Base-by-base conservation (phyloP, 805 yeast genomes). In the Sugiyamaella mastotermitis region DNA sequence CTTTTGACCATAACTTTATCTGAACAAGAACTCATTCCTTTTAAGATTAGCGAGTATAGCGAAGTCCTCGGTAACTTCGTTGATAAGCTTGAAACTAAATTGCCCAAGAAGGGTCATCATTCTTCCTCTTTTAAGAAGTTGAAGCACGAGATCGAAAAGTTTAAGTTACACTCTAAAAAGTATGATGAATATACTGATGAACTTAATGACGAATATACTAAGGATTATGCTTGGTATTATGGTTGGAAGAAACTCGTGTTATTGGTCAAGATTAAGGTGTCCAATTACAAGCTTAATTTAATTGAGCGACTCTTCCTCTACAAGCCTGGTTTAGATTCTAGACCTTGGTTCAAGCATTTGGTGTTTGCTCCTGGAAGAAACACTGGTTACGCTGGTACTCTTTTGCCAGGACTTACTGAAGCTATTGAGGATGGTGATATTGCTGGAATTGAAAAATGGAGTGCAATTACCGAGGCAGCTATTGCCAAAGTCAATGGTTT, bases 161-260 rank as follows among this genome's bases (percentile, higher is more conserved):
- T 69, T 27, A 35, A 44, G 3, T 40, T 35, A 2, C 45, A 53
- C 0, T 60, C 82, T 1, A 37, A 41, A 0, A 41, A 47, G 1
- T 80, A 72, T 48, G 88, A 83, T 48, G 51, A 47, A 2, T 67
- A 68, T 43, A 68, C 71, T 14, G 50, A 52, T 3, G 55, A 64
- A 1, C 64, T 84, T 19, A 77, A 75, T 45, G 58, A 61, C 1
- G 66, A 71, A 23, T 72, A 78, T 38, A 58, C 68, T 1, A 62
- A 69, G 30, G 97, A 85, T 49, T 81, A 73, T 50, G 87, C 96
- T 1, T 82, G 95, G 87, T 85, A 80, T 63, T 66, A 71, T 31
- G 35, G 42, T 16, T 34, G 39, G 33, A 44, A 44, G 38, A 52
- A 56, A 45, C 30, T 53, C 19, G 25, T 38, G 31, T 42, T 55